A percentile compares a stretch with the other conserved stretches of the same genome.
phyloP scores from a whole-genome alignment of 768 basidiomycete genomes.

The Pleurotus ostreatus region DNA sequence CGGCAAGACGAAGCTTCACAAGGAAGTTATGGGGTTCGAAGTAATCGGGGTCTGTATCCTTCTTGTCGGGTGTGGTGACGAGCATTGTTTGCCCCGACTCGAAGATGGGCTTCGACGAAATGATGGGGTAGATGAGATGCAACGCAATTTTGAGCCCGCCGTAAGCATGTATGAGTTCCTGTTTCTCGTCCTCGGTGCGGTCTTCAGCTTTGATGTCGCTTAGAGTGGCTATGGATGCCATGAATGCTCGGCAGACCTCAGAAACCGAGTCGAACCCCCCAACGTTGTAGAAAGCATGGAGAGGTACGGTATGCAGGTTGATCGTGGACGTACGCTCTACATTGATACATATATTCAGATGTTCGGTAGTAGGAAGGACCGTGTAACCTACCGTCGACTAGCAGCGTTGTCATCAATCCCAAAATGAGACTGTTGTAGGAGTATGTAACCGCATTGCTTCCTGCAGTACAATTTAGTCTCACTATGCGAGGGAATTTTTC shows the following conservation, averaged over 20 bases:
- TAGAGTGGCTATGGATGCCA: conserved; percentile 52
- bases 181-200: conserved; percentile 51
- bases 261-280: conserved; percentile 73
- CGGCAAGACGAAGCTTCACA: conserved; percentile 68
- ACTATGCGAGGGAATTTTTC: neutral
- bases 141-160: conserved; percentile 79
- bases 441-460: conserved; percentile 28
- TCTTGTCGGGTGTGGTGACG: conserved; percentile 71
- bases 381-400: conserved; percentile 46
- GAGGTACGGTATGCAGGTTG: conserved; percentile 77
- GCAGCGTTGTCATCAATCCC: conserved; percentile 38
- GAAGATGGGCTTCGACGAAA: conserved; percentile 75
- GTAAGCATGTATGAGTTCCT: conserved; percentile 72
- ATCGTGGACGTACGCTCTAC: conserved; percentile 76
- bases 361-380: no score
- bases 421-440: conserved; percentile 47
- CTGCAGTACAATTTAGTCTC: conserved; percentile 16
- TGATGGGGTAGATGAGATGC: conserved; percentile 69
- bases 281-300: conserved; percentile 66
- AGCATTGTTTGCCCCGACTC: conserved; percentile 82
- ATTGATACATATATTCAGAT: neutral
- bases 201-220: conserved; percentile 47
- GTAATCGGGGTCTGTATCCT: conserved; percentile 70
- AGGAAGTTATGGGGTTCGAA: conserved; percentile 89
- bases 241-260: conserved; percentile 49